These are phyloP conservation scores for Bacterosira constricta DNA, from an alignment of 108 stramenopile species.

Conservation along the genomic window DNA sequence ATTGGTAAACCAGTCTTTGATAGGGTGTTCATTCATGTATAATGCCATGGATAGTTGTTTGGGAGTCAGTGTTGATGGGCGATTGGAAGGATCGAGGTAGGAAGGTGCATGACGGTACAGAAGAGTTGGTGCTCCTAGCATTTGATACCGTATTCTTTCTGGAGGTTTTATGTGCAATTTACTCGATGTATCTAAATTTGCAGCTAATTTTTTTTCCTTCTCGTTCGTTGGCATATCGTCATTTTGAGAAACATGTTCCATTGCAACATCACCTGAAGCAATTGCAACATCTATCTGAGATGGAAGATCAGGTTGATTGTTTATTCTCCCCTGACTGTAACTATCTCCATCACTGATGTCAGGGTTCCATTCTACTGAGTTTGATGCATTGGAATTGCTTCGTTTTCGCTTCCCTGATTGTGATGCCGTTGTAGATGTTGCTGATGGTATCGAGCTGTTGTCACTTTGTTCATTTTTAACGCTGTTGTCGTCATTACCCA, in stretches of 20 bases:
- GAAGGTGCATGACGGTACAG: constrained; percentile 50
- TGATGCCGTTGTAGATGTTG: too few species aligned
- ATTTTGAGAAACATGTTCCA: too few species aligned
- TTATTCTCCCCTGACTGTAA: neutral
- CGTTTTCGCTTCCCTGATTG: too few species aligned
- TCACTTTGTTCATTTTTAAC: neutral
- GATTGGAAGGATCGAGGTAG: constrained; percentile 15
- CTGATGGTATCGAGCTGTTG: neutral
- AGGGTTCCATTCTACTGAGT: neutral
- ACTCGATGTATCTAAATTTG: neutral
- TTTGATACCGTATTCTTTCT: constrained; percentile 37
- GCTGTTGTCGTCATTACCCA: neutral
- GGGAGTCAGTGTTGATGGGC: constrained; percentile 19
- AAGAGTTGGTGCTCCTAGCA: constrained; percentile 54
- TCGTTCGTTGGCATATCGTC: too few species aligned
- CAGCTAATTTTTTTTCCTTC: neutral
- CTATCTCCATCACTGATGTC: too few species aligned
- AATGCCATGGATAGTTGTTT: constrained; percentile 13
- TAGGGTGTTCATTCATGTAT: constrained; percentile 11
- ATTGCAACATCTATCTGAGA: neutral
- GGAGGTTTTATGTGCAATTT: neutral
- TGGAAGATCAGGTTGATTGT: neutral
- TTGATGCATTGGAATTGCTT: neutral
- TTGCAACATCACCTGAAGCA: too few species aligned
- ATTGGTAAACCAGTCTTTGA: neutral